Conservation (phyloP, 768 basidiomycete genomes). For the Boletales sp. region DNA sequence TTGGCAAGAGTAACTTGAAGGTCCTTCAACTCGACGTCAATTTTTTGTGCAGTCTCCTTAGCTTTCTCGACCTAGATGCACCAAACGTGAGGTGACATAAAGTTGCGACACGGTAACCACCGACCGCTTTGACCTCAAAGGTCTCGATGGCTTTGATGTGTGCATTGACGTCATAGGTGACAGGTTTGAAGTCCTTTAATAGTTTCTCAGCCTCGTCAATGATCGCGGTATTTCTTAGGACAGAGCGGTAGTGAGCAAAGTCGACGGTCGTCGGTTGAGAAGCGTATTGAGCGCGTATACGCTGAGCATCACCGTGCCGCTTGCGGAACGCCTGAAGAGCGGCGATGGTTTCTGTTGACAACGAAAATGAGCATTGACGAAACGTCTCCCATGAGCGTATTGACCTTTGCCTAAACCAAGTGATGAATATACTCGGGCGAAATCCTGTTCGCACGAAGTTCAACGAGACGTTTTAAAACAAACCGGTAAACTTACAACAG, state of each 20-base stretch:
- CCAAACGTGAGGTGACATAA: constrained; percentile 2
- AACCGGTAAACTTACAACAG: constrained; percentile 45
- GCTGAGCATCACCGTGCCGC: constrained; percentile 86
- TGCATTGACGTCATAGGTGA: constrained; percentile 85
- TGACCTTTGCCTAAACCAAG: constrained; percentile 84
- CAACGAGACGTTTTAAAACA: neutral
- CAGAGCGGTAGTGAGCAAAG: constrained; percentile 84
- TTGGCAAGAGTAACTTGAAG: constrained; percentile 92
- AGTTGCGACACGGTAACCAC: constrained; percentile 24
- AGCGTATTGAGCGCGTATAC: constrained; percentile 58
- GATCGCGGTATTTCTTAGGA: constrained; percentile 89
- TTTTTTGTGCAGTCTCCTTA: constrained; percentile 84
- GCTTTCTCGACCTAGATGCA: constrained; percentile 74
- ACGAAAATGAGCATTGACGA: neutral
- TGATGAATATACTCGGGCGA: constrained; percentile 76
- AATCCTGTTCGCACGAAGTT: constrained; percentile 52
- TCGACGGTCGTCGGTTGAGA: constrained; percentile 82
- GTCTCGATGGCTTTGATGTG: constrained; percentile 95
- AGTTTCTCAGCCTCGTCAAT: constrained; percentile 92
- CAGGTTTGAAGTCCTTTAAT: constrained; percentile 86
- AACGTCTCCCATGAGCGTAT: neutral
- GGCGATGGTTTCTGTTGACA: constrained; percentile 74
- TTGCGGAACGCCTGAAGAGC: constrained; percentile 95
- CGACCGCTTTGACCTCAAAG: constrained; percentile 93
- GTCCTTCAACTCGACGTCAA: constrained; percentile 86